Conservation (phyloP, 495 filamentous ascomycete species). For the Podospora fimiseda region DNA sequence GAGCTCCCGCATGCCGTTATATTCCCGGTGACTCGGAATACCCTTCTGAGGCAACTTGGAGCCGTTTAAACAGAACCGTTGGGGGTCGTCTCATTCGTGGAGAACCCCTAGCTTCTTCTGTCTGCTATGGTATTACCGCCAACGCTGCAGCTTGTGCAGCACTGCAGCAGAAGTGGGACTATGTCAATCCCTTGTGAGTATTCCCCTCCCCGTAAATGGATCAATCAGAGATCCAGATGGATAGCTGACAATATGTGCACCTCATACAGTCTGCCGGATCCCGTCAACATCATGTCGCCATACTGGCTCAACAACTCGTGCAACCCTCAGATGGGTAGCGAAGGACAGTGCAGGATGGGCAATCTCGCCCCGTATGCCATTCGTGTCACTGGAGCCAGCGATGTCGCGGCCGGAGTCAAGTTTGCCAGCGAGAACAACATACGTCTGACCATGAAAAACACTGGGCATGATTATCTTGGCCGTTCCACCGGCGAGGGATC, state of each 20-base stretch:
- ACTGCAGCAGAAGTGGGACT: slow-evolving; percentile 9
- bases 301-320: slow-evolving; percentile 48
- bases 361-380: slow-evolving; percentile 51
- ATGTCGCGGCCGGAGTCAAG: slow-evolving; percentile 37
- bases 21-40: not conserved
- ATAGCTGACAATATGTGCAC: not conserved
- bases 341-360: slow-evolving; percentile 43
- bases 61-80: not conserved
- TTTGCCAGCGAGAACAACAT: slow-evolving; percentile 39
- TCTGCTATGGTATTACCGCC: slow-evolving; percentile 34
- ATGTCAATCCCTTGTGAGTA: slow-evolving; percentile 7
- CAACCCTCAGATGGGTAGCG: slow-evolving; percentile 43
- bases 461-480: slow-evolving; percentile 40
- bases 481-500: slow-evolving; percentile 46
- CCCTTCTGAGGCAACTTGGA: not conserved
- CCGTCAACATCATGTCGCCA: slow-evolving; percentile 35
- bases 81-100: slow-evolving; percentile 21
- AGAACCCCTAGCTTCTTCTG: slow-evolving; percentile 26
- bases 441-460: slow-evolving; percentile 38
- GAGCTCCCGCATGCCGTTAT: not conserved
- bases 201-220: too few species aligned
- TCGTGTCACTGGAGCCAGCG: slow-evolving; percentile 32
- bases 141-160: slow-evolving; percentile 15
- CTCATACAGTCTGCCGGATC: slow-evolving; percentile 6
- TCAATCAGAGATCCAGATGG: not conserved